Conservation (phyloP, 1,284 basidiomycete species). For the Boletus subluridellus region DNA sequence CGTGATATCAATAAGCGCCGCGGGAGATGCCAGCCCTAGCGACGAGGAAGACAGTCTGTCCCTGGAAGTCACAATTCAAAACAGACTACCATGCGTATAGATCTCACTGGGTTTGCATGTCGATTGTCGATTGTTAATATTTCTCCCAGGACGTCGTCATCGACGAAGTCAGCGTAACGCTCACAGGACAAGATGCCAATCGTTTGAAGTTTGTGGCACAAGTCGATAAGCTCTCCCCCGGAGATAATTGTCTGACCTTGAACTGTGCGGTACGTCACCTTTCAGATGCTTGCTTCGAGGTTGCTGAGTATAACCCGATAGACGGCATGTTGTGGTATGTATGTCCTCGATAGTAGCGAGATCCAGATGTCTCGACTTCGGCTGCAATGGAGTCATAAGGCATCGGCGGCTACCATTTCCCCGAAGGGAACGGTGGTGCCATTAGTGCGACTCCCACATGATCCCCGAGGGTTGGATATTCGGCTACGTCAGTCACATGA, state of each 20-base stretch:
- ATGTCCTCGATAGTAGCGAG: constrained; percentile 58
- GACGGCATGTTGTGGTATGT: constrained; percentile 64
- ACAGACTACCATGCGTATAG: constrained; percentile 68
- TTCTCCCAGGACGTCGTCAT: constrained; percentile 44
- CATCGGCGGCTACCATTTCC: constrained; percentile 21
- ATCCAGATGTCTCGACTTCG: constrained; percentile 54
- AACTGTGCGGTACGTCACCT: constrained; percentile 62
- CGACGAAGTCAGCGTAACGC: constrained; percentile 49
- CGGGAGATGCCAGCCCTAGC: constrained; percentile 45
- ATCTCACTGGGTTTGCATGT: background rate
- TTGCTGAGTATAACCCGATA: constrained; percentile 29
- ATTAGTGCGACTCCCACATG: constrained; percentile 57
- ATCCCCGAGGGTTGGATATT: constrained; percentile 58
- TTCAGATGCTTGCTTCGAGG: background rate
- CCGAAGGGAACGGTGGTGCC: constrained; percentile 32
- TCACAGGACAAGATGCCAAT: constrained; percentile 57
- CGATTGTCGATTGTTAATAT: constrained; percentile 9
- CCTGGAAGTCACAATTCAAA: constrained; percentile 56
- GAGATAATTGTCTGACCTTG: constrained; percentile 52
- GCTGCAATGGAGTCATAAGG: constrained; percentile 56
- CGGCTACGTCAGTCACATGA: constrained; percentile 55
- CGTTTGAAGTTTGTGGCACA: constrained; percentile 48
- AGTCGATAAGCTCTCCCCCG: constrained; percentile 45
- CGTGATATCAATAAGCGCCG: constrained; percentile 51
- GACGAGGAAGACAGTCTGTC: constrained; percentile 62